Percentiles rank a stretch among this genome's conserved stretches.
Conservation (phyloP, 1,284 basidiomycete genomes). For the Flammula alnicola region DNA sequence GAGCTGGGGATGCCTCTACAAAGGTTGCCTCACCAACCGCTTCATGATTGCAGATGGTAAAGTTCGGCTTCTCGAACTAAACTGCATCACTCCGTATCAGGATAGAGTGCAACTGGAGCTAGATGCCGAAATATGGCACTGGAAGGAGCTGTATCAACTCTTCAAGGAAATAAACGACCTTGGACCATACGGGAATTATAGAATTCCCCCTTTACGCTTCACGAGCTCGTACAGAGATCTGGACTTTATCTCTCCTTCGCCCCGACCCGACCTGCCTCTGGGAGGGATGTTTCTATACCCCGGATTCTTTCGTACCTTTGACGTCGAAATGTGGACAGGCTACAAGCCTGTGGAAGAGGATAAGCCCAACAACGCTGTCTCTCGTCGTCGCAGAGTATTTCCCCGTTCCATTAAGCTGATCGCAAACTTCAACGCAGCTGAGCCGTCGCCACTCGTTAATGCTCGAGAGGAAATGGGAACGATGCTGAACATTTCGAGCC, state of each 20-base stretch:
- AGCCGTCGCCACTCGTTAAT: no score
- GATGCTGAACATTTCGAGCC: no score
- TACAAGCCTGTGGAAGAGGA: no score
- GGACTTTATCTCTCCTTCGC: conserved; percentile 12
- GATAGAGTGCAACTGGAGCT: conserved; percentile 19
- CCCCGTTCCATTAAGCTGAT: no score
- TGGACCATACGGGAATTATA: conserved; percentile 19
- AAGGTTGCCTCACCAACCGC: conserved; percentile 19
- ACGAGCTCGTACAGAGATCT: conserved; percentile 8
- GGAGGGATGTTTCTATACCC: no score
- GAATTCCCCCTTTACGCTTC: conserved; percentile 12
- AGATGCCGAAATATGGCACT: conserved; percentile 25
- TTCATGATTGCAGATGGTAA: conserved; percentile 36
- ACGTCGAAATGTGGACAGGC: no score
- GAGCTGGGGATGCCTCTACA: conserved; percentile 37
- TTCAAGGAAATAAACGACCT: conserved; percentile 18
- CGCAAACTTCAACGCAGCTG: no score
- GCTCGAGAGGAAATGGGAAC: no score
- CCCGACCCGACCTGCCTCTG: no score
- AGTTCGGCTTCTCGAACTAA: conserved; percentile 32
- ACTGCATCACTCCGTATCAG: conserved; percentile 18
- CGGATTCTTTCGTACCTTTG: no score
- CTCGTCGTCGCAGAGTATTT: no score
- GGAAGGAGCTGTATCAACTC: conserved; percentile 25
- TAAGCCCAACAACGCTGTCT: no score